Percentiles rank a stretch among this genome's conserved stretches.
These are phyloP conservation scores for Microsporum audouinii DNA, from an alignment of 2,329 filamentous ascomycete genomes.

Conservation along the genomic window DNA sequence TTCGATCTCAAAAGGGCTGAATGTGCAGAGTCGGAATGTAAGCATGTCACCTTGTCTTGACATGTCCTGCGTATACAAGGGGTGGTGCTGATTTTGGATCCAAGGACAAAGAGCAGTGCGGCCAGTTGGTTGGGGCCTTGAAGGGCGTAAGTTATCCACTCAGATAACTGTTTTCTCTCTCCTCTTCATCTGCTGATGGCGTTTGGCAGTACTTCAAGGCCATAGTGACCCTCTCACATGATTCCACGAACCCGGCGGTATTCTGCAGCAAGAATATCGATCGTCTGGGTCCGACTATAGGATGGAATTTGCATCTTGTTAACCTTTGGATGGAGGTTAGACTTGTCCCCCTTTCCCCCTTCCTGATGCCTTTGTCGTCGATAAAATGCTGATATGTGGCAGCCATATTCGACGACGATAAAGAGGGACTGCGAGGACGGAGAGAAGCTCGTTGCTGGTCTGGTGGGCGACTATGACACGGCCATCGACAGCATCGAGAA, in stretches of 20 bases:
- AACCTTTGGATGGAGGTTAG: not conserved
- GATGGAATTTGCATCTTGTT: not conserved
- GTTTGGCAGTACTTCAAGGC: not conserved
- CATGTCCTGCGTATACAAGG: not conserved
- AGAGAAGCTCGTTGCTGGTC: not conserved
- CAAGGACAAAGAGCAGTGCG: not conserved
- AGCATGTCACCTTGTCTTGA: not conserved
- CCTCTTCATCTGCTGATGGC: not conserved
- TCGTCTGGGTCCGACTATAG: not conserved
- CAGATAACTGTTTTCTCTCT: not conserved
- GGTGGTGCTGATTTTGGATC: not conserved
- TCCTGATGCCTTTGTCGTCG: not conserved
- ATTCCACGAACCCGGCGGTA: not conserved
- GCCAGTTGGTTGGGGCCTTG: not conserved
- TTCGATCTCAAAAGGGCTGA: not conserved
- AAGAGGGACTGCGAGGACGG: not conserved
- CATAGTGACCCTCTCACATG: not conserved
- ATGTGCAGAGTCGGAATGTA: not conserved
- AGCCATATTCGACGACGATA: not conserved
- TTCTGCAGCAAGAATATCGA: not conserved
- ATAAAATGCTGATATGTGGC: not conserved
- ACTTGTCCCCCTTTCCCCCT: not conserved
- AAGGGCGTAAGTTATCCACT: not conserved
- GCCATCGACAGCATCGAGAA: not conserved
- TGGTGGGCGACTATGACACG: not conserved